Evolutionary conservation across 2,329 filamentous ascomycete species (phyloP).

Genomic region (Nemania sp.): DNA sequence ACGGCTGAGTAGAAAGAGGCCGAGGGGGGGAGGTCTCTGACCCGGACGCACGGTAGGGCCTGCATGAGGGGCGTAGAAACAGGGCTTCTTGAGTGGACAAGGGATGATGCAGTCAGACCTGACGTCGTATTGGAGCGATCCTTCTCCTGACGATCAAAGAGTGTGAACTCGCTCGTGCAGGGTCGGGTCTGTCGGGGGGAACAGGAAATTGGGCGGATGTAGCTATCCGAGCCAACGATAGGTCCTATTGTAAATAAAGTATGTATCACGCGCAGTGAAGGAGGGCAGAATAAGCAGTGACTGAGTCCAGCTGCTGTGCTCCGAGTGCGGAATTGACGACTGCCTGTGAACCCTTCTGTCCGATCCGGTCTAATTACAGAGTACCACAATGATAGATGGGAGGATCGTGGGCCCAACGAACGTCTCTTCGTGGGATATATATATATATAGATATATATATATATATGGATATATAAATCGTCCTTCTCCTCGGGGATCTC

Average conservation of each 20-base stretch:
- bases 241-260: constrained; percentile 2
- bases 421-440: not conserved
- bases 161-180: constrained; percentile 5
- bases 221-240: constrained; percentile 27
- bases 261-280: constrained; percentile 6
- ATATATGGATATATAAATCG: not conserved
- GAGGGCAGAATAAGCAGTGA: constrained; percentile 7
- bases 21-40: constrained; percentile 77
- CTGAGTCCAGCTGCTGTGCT: not conserved
- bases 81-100: constrained; percentile 13
- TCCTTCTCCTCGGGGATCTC: not conserved
- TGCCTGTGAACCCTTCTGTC: not conserved
- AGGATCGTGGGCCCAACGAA: not conserved
- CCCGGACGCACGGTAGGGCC: constrained; percentile 60
- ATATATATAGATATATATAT: not conserved
- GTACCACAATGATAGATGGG: not conserved
- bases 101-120: not conserved
- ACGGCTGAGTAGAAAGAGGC: constrained; percentile 83
- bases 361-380: not conserved
- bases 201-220: constrained; percentile 27
- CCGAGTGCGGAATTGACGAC: not conserved
- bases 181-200: constrained; percentile 6
- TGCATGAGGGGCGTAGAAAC: constrained; percentile 34
- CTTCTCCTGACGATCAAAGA: constrained; percentile 4
- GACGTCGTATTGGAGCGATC: constrained; percentile 7